A percentile compares a stretch with the other conserved stretches of the same genome.
Evolutionary conservation across 1,284 basidiomycete species (phyloP).

Genomic region (Violaceomyces palustris): DNA sequence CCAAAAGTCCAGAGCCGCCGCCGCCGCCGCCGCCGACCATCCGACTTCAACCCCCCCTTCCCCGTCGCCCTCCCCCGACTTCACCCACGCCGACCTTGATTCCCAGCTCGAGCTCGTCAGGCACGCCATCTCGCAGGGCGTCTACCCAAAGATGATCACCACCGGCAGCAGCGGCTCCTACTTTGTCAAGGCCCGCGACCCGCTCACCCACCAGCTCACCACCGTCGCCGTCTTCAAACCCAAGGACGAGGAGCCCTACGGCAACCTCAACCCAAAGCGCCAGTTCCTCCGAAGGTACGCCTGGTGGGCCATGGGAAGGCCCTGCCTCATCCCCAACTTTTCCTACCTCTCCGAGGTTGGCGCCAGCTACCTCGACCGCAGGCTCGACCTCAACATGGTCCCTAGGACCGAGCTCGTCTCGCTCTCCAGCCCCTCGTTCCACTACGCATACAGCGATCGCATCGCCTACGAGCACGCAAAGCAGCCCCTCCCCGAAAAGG

Average conservation of each 20-base stretch:
- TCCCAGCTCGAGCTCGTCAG: conserved; percentile 30
- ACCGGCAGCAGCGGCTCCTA: conserved; percentile 49
- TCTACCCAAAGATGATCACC: conserved; percentile 50
- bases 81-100: conserved; percentile 19
- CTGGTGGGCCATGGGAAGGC: conserved; percentile 52
- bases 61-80: conserved; percentile 1
- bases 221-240: conserved; percentile 50
- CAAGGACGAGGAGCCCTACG: conserved; percentile 51
- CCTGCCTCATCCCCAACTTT: conserved; percentile 50
- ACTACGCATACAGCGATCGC: conserved; percentile 44
- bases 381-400: conserved; percentile 72
- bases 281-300: conserved; percentile 49
- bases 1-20: background rate
- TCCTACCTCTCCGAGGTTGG: conserved; percentile 65
- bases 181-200: conserved; percentile 26
- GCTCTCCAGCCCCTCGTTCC: conserved; percentile 60
- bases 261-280: conserved; percentile 49
- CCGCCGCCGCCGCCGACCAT: background rate
- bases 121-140: conserved; percentile 34
- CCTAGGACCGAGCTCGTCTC: conserved; percentile 78
- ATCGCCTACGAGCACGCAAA: conserved; percentile 24
- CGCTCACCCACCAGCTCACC: background rate
- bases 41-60: background rate
- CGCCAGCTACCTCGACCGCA: conserved; percentile 74
- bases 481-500: conserved; percentile 51